Evolutionary conservation across 2,329 filamentous ascomycete genomes (phyloP).

Genomic region (Atkinsonella hypoxylon): DNA sequence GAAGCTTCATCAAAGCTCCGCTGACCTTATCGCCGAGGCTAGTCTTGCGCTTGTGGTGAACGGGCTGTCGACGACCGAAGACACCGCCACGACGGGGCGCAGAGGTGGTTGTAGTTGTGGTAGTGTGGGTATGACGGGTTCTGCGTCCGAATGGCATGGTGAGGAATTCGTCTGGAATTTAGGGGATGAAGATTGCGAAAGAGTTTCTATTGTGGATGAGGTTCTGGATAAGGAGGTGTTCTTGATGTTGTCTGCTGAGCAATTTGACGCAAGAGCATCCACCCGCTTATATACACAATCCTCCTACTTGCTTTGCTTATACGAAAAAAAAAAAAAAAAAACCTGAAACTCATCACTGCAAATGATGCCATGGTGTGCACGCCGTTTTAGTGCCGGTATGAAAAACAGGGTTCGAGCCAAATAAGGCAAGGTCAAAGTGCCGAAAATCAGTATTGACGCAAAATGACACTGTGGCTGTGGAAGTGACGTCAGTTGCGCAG

Average conservation of each 20-base stretch:
- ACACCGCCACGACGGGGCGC: constrained; percentile 28
- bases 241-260: too few species aligned
- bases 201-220: background rate
- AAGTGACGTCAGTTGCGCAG: background rate
- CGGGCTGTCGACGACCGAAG: constrained; percentile 28
- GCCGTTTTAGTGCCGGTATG: background rate
- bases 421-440: too few species aligned
- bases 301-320: too few species aligned
- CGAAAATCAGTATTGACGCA: too few species aligned
- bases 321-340: background rate
- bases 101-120: constrained; percentile 27
- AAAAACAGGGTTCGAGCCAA: background rate
- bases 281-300: background rate
- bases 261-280: background rate
- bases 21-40: constrained; percentile 66
- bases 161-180: background rate
- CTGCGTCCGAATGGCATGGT: constrained; percentile 14
- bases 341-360: background rate
- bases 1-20: constrained; percentile 62
- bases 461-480: background rate
- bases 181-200: background rate
- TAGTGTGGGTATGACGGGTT: constrained; percentile 17
- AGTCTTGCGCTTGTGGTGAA: constrained; percentile 52
- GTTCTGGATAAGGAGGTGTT: too few species aligned
- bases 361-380: background rate